Evolutionary conservation across 805 yeast species (phyloP), one percentile per base, ranked within the genome.

Genomic region (Pichia cabralensis): DNA sequence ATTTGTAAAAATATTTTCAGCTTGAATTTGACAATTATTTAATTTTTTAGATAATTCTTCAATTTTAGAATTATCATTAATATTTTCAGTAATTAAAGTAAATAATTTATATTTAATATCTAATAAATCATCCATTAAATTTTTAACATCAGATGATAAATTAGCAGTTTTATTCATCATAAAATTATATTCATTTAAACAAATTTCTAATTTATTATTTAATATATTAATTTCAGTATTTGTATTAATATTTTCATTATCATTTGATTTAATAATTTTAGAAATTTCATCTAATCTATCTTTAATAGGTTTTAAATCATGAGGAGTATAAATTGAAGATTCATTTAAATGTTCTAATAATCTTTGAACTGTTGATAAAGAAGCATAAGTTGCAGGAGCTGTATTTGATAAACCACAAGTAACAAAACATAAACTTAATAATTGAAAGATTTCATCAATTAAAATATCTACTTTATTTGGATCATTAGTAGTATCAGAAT

Each of bases 381-480:
- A 82, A 6, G 95, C 89, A 58, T 82, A 92, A 1, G 95, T 83
- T 5, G 96, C 95, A 1, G 97, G 95, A 1, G 96, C 95, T 23
- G 85, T 71, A 46, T 85, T 79, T 30, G 81, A 80, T 47, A 85
- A 64, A 3, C 99, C 99, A 39, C 94, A 92, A 2, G 97, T 84
- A 50, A 89, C 73, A 56, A 88, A 84, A 45, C 92, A 80, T 33
- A 92, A 65, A 11, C 95, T 80, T 29, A 89, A 61, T 31, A 92
- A 61, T 56, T 89, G 96, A 67, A 89, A 85, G 16, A 82, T 83
- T 49, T 88, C 96, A 55, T 88, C 96, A 28, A 84, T 65, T 9
- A 82, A 67, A 8, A 74, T 64, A 50, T 88, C 96, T 12, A 82
- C 84, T 41, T 58, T 54, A 41, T 68, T 70, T 31, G 74, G 73